A percentile compares a stretch with the other conserved stretches of the same genome.
Evolutionary conservation across 306 rosid genomes (phyloP).

Genomic region (Prunus campanulata): DNA sequence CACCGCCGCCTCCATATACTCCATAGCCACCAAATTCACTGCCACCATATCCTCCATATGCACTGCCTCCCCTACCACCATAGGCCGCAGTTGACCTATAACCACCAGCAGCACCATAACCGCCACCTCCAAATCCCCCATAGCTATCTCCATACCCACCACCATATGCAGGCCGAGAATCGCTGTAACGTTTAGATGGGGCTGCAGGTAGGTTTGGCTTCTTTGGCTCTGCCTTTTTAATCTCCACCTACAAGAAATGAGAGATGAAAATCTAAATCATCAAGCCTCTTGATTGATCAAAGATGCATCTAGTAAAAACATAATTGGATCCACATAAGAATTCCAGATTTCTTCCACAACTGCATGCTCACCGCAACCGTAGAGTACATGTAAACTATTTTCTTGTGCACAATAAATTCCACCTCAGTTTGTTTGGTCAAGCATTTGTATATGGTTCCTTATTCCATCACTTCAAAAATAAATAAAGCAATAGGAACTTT

Average conservation of each 20-base stretch:
- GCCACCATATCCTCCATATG: constrained; percentile 68
- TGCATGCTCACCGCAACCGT: neutral
- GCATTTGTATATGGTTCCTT: neutral
- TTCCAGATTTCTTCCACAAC: neutral
- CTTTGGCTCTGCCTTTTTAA: constrained; percentile 97
- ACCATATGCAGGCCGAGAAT: constrained; percentile 65
- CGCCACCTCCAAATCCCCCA: constrained; percentile 69
- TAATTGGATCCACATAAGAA: neutral
- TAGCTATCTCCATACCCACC: constrained; percentile 76
- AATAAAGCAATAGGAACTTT: neutral
- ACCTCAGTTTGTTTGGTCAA: neutral
- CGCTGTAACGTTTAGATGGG: constrained; percentile 76
- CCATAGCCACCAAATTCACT: constrained; percentile 87
- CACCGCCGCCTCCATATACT: constrained; percentile 57
- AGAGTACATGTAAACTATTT: neutral
- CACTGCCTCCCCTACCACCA: constrained; percentile 47
- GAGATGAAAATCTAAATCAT: constrained; percentile 1
- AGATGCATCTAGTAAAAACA: neutral
- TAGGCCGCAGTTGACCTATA: constrained; percentile 63
- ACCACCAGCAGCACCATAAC: constrained; percentile 57
- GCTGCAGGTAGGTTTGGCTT: constrained; percentile 74
- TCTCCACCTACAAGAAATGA: constrained; percentile 73
- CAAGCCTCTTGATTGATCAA: neutral
- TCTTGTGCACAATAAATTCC: neutral
- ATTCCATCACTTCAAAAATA: neutral